Evolutionary conservation across 2,329 filamentous ascomycete genomes (phyloP).

Genomic region (Microcera coccophila): DNA sequence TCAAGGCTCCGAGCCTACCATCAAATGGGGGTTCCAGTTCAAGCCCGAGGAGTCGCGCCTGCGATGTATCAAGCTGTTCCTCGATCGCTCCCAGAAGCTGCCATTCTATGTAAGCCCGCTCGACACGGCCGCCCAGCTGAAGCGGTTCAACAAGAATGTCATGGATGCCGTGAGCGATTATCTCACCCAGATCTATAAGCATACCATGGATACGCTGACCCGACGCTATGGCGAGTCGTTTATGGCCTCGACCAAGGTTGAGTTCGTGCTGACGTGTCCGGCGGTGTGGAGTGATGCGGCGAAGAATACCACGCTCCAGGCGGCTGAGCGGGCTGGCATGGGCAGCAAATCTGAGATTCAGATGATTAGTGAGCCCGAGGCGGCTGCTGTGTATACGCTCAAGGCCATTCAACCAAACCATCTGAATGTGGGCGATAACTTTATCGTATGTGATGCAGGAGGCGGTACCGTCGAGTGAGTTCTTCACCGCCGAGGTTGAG

Average conservation of each 20-base stretch:
- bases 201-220: constrained; percentile 74
- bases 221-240: constrained; percentile 74
- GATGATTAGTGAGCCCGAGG: constrained; percentile 78
- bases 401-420: constrained; percentile 76
- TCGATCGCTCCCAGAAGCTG: constrained; percentile 75
- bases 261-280: constrained; percentile 77
- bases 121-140: constrained; percentile 73
- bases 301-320: constrained; percentile 77
- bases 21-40: constrained; percentile 82
- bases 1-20: constrained; percentile 41
- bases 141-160: constrained; percentile 70
- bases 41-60: constrained; percentile 71
- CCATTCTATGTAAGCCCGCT: constrained; percentile 76
- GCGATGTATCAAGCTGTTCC: constrained; percentile 79
- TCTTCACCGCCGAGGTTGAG: neutral
- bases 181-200: constrained; percentile 68
- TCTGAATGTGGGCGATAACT: constrained; percentile 63
- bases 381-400: constrained; percentile 73
- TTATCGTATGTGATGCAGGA: constrained; percentile 60
- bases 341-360: constrained; percentile 65
- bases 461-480: constrained; percentile 65
- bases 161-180: constrained; percentile 78
- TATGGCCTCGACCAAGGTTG: constrained; percentile 69
- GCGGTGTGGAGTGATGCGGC: constrained; percentile 82
- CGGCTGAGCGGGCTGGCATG: constrained; percentile 76